phyloP scores from a whole-genome alignment of 78 protist species.

The Dictyostelium discoideum region dicty_2.7 NC_007089.4:3506001-3506500 shows the following conservation, averaged over 20 bases:
- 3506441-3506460: no score
- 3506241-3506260: no score
- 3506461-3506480: no score
- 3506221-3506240: background rate
- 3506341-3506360: background rate
- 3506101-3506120: background rate
- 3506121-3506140: background rate
- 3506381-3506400: background rate
- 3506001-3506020: background rate
- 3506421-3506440: no score
- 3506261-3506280: background rate
- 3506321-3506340: background rate
- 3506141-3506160: background rate
- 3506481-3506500: no score
- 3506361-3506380: background rate
- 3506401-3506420: background rate
- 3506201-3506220: background rate
- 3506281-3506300: background rate
- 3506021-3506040: background rate
- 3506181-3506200: background rate
- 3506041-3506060: no score
- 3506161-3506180: background rate
- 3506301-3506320: background rate
- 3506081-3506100: background rate
- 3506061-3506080: background rate